Base-by-base conservation (phyloP, 306 rosid species). In the Luffa aegyptiaca region DNA sequence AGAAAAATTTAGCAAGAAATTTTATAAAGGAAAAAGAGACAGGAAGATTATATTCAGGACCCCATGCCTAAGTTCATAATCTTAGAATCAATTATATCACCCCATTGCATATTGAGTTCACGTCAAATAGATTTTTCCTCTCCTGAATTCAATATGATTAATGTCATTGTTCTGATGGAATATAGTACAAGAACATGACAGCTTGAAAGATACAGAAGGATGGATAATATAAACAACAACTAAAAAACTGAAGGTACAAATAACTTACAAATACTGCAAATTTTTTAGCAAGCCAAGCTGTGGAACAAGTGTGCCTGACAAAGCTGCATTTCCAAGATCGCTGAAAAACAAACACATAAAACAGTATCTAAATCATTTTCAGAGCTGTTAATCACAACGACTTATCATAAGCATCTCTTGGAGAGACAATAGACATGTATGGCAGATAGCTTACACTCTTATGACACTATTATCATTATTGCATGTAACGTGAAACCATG, bases 401-500 rank as follows among this genome's bases (percentile, higher is more conserved):
- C 13, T 84, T 31, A 77, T 49, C 79, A 83, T 35, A 16, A 76
- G 51, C 65, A 59, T 61, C 31, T 35, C 56, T 45, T 78, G 8
- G 10, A 57, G 26, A 56, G 62, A 75, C 64, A 81, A 64, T 35
- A 45, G 58, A 48, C 58, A 84, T 68, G 78, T 57, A 64, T 80
- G 64, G 66, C 75, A 79, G 82, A 82, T 76, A 55, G 72, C 96
- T 85, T 88, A 95, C 99, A 95, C 99, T 88, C 99, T 87, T 65
- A 95, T 93, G 81, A 95, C 99, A 73, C 98, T 95, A 77, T 95
- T 95, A 78, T 93, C 99, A 82, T 95, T 95, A 88, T 93, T 95
- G 89, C 99, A 95, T 13, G 99, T 95, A 72, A 95, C 99, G 80
- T 93, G 99, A 87, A 95, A 95, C 99, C 99, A 95, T 52, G 99